Conservation (phyloP, 768 basidiomycete species). For the Boletellus emodensis region DNA sequence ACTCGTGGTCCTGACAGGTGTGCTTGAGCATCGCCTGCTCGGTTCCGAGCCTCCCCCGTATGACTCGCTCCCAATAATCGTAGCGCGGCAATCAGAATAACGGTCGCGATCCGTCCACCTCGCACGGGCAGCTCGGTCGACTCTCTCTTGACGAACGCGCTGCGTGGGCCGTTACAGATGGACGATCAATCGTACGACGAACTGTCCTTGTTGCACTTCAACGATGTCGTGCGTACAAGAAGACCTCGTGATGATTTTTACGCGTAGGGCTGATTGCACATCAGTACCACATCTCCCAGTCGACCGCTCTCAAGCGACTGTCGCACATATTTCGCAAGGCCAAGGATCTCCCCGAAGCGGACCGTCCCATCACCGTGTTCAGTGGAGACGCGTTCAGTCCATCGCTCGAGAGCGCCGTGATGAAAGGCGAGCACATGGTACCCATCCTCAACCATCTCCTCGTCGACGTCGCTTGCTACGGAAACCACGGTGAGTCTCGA, state of each 20-base stretch:
- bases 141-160: too few species aligned
- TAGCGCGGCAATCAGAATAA: neutral
- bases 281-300: conserved; percentile 6
- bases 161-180: too few species aligned
- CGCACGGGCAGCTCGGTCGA: too few species aligned
- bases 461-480: conserved; percentile 5
- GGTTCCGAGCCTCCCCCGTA: too few species aligned
- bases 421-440: conserved; percentile 5
- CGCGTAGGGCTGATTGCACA: too few species aligned
- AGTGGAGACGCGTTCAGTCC: conserved; percentile 10
- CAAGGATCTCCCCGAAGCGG: conserved; percentile 1
- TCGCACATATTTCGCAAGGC: conserved; percentile 1
- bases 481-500: conserved; percentile 3
- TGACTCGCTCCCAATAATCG: too few species aligned
- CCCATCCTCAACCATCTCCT: conserved; percentile 8
- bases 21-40: neutral
- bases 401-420: conserved; percentile 4
- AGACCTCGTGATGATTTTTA: too few species aligned
- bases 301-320: conserved; percentile 1
- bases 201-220: too few species aligned
- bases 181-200: neutral
- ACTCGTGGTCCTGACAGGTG: too few species aligned
- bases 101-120: too few species aligned
- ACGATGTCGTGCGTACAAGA: too few species aligned
- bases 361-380: conserved; percentile 2